phyloP scores from a whole-genome alignment of 805 yeast genomes.

The Candida michaelii region DNA sequence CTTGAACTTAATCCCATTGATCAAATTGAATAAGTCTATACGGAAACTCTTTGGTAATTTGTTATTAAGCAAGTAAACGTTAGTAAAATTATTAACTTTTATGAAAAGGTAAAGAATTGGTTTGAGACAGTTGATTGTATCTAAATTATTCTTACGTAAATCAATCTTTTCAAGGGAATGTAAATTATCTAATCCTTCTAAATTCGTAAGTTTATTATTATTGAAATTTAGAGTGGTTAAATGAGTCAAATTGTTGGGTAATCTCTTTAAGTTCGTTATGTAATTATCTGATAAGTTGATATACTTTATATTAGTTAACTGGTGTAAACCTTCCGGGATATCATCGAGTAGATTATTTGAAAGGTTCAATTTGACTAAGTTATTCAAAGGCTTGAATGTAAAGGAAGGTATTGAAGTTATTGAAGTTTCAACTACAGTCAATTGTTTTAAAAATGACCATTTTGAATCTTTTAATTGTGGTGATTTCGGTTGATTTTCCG shows the following conservation, averaged over 20 bases:
- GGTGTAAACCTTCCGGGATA: slow-evolving; percentile 55
- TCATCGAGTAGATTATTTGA: slow-evolving; percentile 51
- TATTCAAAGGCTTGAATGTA: slow-evolving; percentile 39
- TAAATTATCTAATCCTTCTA: slow-evolving; percentile 48
- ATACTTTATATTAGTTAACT: slow-evolving; percentile 48
- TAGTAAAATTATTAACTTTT: slow-evolving; percentile 31
- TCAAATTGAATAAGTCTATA: slow-evolving; percentile 53
- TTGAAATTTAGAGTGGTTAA: slow-evolving; percentile 51
- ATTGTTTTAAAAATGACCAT: slow-evolving; percentile 43
- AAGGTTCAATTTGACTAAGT: slow-evolving; percentile 50
- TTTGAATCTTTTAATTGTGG: slow-evolving; percentile 25
- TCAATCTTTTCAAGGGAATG: slow-evolving; percentile 49
- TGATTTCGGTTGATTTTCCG: slow-evolving; percentile 9
- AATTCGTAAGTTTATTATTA: slow-evolving; percentile 43
- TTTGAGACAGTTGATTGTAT: slow-evolving; percentile 30
- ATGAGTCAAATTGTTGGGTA: slow-evolving; percentile 33
- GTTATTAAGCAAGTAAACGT: slow-evolving; percentile 44
- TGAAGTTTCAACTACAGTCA: slow-evolving; percentile 41
- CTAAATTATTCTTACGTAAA: slow-evolving; percentile 47
- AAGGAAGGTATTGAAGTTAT: slow-evolving; percentile 34
- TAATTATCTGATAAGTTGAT: slow-evolving; percentile 44
- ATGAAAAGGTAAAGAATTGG: slow-evolving; percentile 38
- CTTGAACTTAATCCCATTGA: slow-evolving; percentile 51
- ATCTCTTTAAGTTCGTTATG: slow-evolving; percentile 31
- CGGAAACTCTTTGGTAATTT: slow-evolving; percentile 47